Conservation (phyloP, 495 filamentous ascomycete species). For the Astrothelium macrocarpum region DNA sequence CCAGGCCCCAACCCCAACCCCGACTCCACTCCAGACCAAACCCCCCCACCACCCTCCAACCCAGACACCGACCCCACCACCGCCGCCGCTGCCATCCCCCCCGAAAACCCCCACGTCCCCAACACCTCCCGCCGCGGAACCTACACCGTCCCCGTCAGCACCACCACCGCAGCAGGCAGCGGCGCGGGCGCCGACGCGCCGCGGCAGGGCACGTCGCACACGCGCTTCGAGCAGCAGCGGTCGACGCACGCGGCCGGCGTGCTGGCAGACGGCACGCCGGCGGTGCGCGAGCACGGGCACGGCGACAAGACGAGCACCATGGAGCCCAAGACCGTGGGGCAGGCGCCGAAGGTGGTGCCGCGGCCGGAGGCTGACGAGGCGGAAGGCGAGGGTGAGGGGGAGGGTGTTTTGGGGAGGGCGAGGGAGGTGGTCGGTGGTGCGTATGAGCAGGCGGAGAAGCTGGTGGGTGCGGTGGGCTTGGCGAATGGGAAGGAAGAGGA, state of each 20-base stretch:
- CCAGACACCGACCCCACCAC: conserved; percentile 4
- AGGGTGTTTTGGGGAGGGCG: conserved; percentile 26
- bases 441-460: conserved; percentile 15
- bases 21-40: neutral
- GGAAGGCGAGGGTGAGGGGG: conserved; percentile 10
- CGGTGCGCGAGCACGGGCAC: conserved; percentile 21
- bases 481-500: conserved; percentile 13
- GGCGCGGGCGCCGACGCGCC: too few relatives aligned
- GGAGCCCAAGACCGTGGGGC: conserved; percentile 33
- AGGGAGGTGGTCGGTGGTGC: conserved; percentile 20
- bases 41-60: conserved; percentile 8
- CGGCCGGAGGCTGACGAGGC: conserved; percentile 9
- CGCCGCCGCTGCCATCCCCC: neutral
- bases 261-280: conserved; percentile 30
- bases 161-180: conserved; percentile 12
- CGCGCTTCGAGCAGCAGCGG: conserved; percentile 26
- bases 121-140: neutral
- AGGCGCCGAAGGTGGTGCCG: conserved; percentile 32
- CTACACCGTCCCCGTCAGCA: conserved; percentile 17
- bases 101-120: neutral
- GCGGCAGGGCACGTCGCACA: conserved; percentile 30
- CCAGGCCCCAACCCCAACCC: conserved; percentile 9
- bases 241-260: conserved; percentile 31
- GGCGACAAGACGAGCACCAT: conserved; percentile 32
- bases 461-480: conserved; percentile 14